Evolutionary conservation across 768 basidiomycete genomes (phyloP).

Genomic region (Suillus bovinus): DNA sequence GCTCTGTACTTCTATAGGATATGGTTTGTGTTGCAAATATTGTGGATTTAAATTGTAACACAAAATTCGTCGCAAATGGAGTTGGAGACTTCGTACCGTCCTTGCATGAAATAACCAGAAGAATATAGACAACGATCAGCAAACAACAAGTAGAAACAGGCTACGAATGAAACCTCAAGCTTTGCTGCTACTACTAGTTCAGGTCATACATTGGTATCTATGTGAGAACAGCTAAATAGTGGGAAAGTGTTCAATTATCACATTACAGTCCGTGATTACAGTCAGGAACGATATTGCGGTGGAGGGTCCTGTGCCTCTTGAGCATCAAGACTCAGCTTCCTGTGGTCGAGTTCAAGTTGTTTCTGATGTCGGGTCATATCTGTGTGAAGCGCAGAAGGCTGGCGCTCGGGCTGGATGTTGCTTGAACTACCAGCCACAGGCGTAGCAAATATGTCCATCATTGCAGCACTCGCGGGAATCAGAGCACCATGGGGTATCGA

Average conservation of each 20-base stretch:
- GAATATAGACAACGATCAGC: neutral
- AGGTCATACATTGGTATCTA: neutral
- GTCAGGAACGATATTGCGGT: conserved; percentile 10
- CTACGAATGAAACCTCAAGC: neutral
- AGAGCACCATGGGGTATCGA: neutral
- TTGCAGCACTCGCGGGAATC: neutral
- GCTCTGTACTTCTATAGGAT: no score
- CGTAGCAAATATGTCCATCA: conserved; percentile 65
- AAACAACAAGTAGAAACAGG: neutral
- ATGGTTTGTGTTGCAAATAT: no score
- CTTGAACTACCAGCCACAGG: conserved; percentile 70
- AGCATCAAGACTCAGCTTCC: conserved; percentile 10
- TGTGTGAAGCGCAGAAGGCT: conserved; percentile 11
- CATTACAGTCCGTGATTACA: neutral
- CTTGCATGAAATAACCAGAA: no score
- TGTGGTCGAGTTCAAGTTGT: conserved; percentile 12
- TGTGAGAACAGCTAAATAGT: neutral
- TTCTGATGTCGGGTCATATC: conserved; percentile 15
- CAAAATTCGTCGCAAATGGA: no score
- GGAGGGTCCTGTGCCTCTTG: conserved; percentile 14
- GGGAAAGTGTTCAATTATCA: no score
- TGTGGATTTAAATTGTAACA: no score
- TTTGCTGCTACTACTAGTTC: neutral
- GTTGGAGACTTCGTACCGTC: no score
- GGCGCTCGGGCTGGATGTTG: neutral